phyloP scores from a whole-genome alignment of 306 rosid species.

The Lagenaria siceraria region DNA sequence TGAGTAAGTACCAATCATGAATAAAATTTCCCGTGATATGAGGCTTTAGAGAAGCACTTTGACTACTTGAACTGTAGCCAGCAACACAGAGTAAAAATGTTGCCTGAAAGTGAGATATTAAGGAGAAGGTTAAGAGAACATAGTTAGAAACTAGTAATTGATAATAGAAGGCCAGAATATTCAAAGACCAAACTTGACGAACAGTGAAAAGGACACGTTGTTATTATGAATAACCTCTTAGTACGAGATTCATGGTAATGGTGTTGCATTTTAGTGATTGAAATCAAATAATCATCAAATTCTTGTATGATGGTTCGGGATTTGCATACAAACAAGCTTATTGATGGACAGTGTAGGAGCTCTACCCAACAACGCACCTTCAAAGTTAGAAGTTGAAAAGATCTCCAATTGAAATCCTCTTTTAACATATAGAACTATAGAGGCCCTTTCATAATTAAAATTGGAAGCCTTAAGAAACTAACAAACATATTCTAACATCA shows the following conservation, averaged over 20 bases:
- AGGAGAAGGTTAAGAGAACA: conserved; percentile 8
- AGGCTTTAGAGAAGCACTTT: conserved; percentile 66
- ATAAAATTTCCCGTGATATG: conserved; percentile 56
- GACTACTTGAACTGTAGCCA: conserved; percentile 61
- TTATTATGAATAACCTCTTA: not conserved
- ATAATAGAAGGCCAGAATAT: not conserved
- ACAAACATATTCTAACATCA: not conserved
- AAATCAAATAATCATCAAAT: not conserved
- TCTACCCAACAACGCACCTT: not conserved
- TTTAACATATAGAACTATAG: not conserved
- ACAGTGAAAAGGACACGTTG: not conserved
- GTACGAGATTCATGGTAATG: not conserved
- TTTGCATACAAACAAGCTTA: not conserved
- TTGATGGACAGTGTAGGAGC: not conserved
- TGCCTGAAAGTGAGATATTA: conserved; percentile 38
- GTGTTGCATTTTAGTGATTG: not conserved
- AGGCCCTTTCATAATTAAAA: not conserved
- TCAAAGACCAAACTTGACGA: not conserved
- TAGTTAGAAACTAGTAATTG: conserved; percentile 4
- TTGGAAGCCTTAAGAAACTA: not conserved
- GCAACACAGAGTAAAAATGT: conserved; percentile 40
- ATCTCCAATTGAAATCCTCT: not conserved
- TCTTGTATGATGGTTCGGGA: not conserved
- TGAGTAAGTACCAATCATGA: conserved; percentile 64
- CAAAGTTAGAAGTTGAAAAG: not conserved